These are phyloP conservation scores for Ganoderma lingzhi DNA, from an alignment of 1,284 basidiomycete species.

Conservation along the genomic window DNA sequence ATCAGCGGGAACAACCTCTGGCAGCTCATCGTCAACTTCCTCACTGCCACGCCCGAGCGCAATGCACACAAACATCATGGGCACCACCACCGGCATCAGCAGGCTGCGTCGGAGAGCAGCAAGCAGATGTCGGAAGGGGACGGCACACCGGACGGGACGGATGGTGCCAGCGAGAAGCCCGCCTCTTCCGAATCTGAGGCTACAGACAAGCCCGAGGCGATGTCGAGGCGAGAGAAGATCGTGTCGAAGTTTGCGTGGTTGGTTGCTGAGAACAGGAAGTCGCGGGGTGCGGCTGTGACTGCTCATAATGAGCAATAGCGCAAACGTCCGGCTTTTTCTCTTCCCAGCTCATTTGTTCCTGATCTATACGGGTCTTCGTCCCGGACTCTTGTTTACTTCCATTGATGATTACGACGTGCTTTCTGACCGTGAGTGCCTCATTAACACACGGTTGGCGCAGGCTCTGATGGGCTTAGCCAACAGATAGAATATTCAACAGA, in stretches of 20 bases:
- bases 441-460: not conserved
- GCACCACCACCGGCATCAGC: conserved; percentile 18
- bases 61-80: conserved; percentile 24
- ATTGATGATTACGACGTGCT: too few relatives aligned
- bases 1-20: conserved; percentile 77
- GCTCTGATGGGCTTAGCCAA: not conserved
- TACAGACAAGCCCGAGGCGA: conserved; percentile 3
- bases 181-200: not conserved
- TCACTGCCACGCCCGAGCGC: conserved; percentile 53
- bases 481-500: not conserved
- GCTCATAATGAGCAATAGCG: conserved; percentile 15
- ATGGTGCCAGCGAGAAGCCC: not conserved
- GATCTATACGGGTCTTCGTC: not conserved
- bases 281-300: conserved; percentile 10
- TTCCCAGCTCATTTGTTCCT: not conserved
- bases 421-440: not conserved
- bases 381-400: not conserved
- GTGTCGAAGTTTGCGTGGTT: conserved; percentile 40
- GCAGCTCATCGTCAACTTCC: conserved; percentile 67
- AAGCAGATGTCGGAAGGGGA: conserved; percentile 11
- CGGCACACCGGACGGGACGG: not conserved
- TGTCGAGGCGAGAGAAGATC: conserved; percentile 32
- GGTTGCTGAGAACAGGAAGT: conserved; percentile 36
- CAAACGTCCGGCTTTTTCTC: too few relatives aligned
- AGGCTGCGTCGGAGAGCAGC: conserved; percentile 1